Base-by-base conservation (phyloP, 2,329 filamentous ascomycete genomes). In the Fusarium beomiforme region DNA sequence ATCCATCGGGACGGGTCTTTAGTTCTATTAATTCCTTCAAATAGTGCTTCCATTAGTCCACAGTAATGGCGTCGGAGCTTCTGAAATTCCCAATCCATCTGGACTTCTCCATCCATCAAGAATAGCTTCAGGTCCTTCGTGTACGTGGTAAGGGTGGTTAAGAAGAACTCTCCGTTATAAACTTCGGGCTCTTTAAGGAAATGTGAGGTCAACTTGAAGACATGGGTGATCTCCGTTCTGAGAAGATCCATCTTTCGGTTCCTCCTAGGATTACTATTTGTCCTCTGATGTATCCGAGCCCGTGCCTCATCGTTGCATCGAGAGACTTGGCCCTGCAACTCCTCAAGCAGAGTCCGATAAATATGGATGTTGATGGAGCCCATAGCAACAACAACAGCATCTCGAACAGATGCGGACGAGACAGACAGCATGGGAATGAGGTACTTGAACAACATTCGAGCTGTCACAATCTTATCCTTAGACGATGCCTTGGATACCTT, bases 341-440 rank as follows among this genome's bases (percentile, higher is more conserved):
- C 95, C 78, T 99, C 95, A 1, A 99, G 87, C 16, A 99, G 84
- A 0, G 93, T 96, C 62, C 93, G 92, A 77, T 98, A 99, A 8
- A 98, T 92, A 75, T 97, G 95, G 57, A 94, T 90, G 76, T 98
- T 98, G 78, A 98, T 98, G 1, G 95, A 97, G 1, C 96, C 96
- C 78, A 99, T 89, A 4, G 95, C 95, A 33, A 93, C 87, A 13
- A 98, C 96, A 19, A 97, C 95, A 3, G 96, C 95, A 73, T 96
- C 93, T 55, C 96, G 88, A 21, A 99, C 93, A 2, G 92, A 92
- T 23, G 90, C 87, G 16, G 95, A 94, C 5, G 92, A 90, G 3
- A 91, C 93, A 2, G 92, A 93, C 6, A 99, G 85, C 50, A 98
- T 88, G 0, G 95, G 95, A 50, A 97, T 95, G 8, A 98, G 89